Evolutionary conservation across 176 grass and related monocot genomes (phyloP), one percentile per base, ranked within the genome.

Genomic region (Panicum miliaceum): DNA sequence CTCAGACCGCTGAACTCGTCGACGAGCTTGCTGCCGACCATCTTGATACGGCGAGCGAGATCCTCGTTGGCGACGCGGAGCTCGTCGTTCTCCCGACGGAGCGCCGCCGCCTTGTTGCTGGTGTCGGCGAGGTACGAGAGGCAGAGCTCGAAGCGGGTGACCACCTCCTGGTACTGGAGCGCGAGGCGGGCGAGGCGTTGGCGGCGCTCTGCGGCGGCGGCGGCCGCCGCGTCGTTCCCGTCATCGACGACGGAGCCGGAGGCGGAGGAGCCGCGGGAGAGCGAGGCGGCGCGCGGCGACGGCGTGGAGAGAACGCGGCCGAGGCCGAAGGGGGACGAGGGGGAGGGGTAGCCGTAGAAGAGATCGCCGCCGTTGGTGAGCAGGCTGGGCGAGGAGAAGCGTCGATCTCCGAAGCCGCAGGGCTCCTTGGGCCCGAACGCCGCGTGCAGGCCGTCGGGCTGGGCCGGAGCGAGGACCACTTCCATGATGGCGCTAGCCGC

Each of bases 91-190:
- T 94, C 85, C 4, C 45, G 64, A 64, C 91, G 88, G 45, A 98
- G 85, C 8, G 80, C 77, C 51, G 81, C 84, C 23, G 91, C 93
- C 82, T 98, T 89, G 20, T 92, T 84, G 63, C 69, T 50, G 36
- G 91, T 53, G 50, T 96, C 91, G 53, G 86, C 87, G 85, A 98
- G 93, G 73, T 98, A 86, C 59, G 87, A 87, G 77, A 95, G 40
- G 74, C 93, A 98, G 78, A 91, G 76, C 27, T 92, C 77, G 83
- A 94, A 98, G 87, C 89, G 85, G 74, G 51, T 77, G 82, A 83
- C 68, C 36, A 80, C 75, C 63, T 92, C 89, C 87, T 81, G 93
- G 81, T 89, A 95, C 82, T 92, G 96, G 77, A 85, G 87, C 74
- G 90, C 81, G 84, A 95, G 89, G 60, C 85, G 95, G 25, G 89